These are phyloP conservation scores for Oxyria digyna DNA, from an alignment of 148 eudicot genomes.

Conservation along the genomic window DNA sequence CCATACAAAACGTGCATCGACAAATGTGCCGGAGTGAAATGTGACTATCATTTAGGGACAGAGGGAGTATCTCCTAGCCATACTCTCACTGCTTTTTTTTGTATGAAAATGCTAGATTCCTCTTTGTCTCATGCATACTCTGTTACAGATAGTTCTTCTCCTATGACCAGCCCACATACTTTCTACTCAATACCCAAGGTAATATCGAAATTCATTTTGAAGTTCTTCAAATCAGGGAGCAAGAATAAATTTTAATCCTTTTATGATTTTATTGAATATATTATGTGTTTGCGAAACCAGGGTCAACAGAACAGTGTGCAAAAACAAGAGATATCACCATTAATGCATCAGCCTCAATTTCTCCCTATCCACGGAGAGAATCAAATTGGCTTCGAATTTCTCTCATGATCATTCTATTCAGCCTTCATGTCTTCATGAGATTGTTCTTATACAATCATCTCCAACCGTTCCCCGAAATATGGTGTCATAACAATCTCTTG, in stretches of 20 bases:
- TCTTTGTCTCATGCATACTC: constrained; percentile 39
- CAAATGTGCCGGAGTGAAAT: too few species aligned
- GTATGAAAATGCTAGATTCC: constrained; percentile 11
- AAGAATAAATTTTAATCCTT: neutral
- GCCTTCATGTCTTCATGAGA: constrained; percentile 48
- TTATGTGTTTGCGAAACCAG: too few species aligned
- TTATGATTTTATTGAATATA: too few species aligned
- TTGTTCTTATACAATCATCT: constrained; percentile 45
- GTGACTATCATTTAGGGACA: too few species aligned
- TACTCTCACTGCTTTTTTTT: neutral
- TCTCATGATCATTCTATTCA: constrained; percentile 64
- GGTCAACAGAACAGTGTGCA: constrained; percentile 42
- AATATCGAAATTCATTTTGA: neutral
- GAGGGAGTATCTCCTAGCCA: too few species aligned
- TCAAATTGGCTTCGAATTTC: constrained; percentile 38
- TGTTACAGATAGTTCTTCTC: constrained; percentile 45
- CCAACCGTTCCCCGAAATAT: constrained; percentile 46
- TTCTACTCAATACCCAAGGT: constrained; percentile 49
- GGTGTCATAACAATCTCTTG: constrained; percentile 50
- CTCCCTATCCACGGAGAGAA: constrained; percentile 44
- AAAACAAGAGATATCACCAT: constrained; percentile 48
- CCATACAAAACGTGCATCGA: too few species aligned
- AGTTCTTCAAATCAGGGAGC: neutral
- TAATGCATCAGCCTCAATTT: constrained; percentile 56
- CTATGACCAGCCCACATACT: constrained; percentile 34